Evolutionary conservation across 179 eudicot species (phyloP).

Genomic region (Spergularia azorica): DNA sequence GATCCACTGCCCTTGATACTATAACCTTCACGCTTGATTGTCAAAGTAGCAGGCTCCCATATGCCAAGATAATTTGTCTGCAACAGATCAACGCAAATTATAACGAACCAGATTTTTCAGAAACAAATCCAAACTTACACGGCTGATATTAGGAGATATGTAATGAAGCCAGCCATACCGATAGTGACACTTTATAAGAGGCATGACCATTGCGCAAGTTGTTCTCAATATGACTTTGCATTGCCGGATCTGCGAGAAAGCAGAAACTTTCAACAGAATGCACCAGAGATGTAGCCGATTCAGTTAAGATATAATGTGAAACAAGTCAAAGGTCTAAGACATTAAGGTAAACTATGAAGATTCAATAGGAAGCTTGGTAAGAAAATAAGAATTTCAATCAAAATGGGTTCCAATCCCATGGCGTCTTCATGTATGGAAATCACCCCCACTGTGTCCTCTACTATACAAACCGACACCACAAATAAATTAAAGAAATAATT

Average conservation of each 20-base stretch:
- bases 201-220: slow-evolving; percentile 67
- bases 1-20: slow-evolving; percentile 75
- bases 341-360: no score
- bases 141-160: neutral
- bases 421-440: no score
- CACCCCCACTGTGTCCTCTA: no score
- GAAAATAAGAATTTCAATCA: no score
- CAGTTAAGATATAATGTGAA: no score
- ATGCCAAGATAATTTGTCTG: slow-evolving; percentile 69
- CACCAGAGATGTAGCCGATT: no score
- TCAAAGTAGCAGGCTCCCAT: slow-evolving; percentile 86
- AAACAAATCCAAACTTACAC: neutral
- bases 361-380: no score
- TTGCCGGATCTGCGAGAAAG: slow-evolving; percentile 62
- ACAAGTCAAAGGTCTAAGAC: no score
- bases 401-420: no score
- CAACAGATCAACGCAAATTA: slow-evolving; percentile 19
- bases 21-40: slow-evolving; percentile 76
- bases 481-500: no score
- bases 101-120: neutral
- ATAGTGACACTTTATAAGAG: slow-evolving; percentile 64
- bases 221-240: slow-evolving; percentile 70
- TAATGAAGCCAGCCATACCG: slow-evolving; percentile 52
- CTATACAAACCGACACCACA: no score
- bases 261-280: neutral